Evolutionary conservation across 441 rosid genomes (phyloP).

Genomic region (Biscutella laevigata): DNA sequence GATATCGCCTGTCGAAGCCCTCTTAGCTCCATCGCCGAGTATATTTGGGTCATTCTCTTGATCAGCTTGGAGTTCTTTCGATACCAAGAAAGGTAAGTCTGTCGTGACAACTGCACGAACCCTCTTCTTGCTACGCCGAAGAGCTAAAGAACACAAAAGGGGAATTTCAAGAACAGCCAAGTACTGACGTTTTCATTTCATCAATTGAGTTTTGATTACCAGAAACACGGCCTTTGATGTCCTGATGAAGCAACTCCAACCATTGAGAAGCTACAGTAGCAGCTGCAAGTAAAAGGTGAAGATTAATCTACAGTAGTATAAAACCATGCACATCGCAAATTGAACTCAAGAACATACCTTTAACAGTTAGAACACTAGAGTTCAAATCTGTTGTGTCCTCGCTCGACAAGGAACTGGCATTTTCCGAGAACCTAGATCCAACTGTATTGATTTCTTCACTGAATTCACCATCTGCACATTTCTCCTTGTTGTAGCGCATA

Average conservation of each 20-base stretch:
- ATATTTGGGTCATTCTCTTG: slow-evolving; percentile 45
- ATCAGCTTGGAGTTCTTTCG: slow-evolving; percentile 55
- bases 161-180: not conserved
- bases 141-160: slow-evolving; percentile 43
- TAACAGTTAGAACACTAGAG: slow-evolving; percentile 52
- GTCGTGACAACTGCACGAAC: slow-evolving; percentile 67
- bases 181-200: not conserved
- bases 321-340: not conserved
- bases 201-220: slow-evolving; percentile 43
- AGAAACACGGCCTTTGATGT: slow-evolving; percentile 74
- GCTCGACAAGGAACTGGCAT: slow-evolving; percentile 37
- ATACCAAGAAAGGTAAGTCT: slow-evolving; percentile 66
- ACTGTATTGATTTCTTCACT: slow-evolving; percentile 32
- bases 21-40: slow-evolving; percentile 24
- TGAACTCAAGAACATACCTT: slow-evolving; percentile 36
- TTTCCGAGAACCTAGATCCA: slow-evolving; percentile 39
- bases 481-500: slow-evolving; percentile 22
- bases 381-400: slow-evolving; percentile 40
- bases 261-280: slow-evolving; percentile 93
- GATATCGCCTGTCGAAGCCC: slow-evolving; percentile 31
- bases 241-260: slow-evolving; percentile 89
- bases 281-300: slow-evolving; percentile 39
- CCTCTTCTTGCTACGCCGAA: slow-evolving; percentile 82
- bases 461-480: slow-evolving; percentile 24
- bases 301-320: slow-evolving; percentile 32